phyloP scores from a whole-genome alignment of 169 alveolate species.

The Plasmodium vivax region DNA sequence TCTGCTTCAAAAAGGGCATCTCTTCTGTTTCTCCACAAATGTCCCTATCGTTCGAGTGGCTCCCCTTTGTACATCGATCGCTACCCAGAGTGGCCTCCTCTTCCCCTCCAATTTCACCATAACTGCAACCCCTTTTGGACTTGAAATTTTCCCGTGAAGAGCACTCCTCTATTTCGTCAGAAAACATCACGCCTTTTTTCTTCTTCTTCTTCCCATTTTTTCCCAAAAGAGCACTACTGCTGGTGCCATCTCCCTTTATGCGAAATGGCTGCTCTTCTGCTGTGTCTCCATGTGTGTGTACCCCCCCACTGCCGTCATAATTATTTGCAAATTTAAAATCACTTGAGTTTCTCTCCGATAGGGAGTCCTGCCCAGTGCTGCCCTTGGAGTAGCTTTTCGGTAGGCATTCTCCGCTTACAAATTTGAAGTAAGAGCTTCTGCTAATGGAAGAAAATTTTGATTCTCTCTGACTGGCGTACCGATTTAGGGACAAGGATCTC shows the following conservation, averaged over 20 bases:
- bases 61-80: background rate
- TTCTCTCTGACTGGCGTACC: background rate
- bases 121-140: background rate
- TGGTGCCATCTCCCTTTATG: background rate
- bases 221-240: background rate
- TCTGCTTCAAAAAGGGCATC: slow-evolving; percentile 8
- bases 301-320: background rate
- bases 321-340: background rate
- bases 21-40: background rate
- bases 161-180: slow-evolving; percentile 13
- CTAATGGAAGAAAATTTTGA: slow-evolving; percentile 4
- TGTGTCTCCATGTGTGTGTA: background rate
- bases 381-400: slow-evolving; percentile 52
- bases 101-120: background rate
- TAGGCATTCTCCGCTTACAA: slow-evolving; percentile 34
- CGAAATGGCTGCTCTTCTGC: background rate
- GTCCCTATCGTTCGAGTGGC: background rate
- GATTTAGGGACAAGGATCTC: slow-evolving; percentile 18
- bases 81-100: background rate
- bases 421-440: slow-evolving; percentile 11
- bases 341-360: slow-evolving; percentile 8
- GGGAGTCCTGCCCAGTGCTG: background rate
- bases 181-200: slow-evolving; percentile 52
- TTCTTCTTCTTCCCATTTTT: slow-evolving; percentile 6
- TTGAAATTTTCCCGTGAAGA: background rate